Conservation (phyloP, 140 eudicot species). For the Bidens hawaiensis region DNA sequence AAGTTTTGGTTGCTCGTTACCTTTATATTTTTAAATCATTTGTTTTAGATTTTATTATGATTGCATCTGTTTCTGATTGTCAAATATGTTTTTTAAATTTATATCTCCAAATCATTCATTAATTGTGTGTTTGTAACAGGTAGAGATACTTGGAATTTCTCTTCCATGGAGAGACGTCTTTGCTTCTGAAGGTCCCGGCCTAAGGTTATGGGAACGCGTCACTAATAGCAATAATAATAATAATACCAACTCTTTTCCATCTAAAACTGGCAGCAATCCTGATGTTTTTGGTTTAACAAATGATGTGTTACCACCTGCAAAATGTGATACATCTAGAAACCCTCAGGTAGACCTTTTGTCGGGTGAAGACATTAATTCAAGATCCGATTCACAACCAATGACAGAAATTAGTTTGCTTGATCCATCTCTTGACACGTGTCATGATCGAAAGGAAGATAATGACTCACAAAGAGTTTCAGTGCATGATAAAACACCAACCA, state of each 20-base stretch:
- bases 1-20: conserved; percentile 1
- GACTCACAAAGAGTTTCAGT: conserved; percentile 28
- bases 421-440: conserved; percentile 24
- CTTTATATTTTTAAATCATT: background rate
- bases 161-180: conserved; percentile 81
- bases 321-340: conserved; percentile 37
- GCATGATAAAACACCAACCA: conserved; percentile 34
- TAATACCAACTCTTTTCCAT: conserved; percentile 30
- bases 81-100: background rate
- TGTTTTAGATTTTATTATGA: background rate
- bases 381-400: conserved; percentile 45
- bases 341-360: conserved; percentile 65
- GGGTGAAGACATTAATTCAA: conserved; percentile 44
- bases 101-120: background rate
- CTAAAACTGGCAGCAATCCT: conserved; percentile 34
- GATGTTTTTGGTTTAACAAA: conserved; percentile 30
- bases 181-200: conserved; percentile 48
- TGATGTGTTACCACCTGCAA: conserved; percentile 19
- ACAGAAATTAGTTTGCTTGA: conserved; percentile 32
- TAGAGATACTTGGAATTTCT: conserved; percentile 81
- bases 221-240: conserved; percentile 16
- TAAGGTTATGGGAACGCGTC: conserved; percentile 30
- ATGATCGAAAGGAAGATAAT: conserved; percentile 22
- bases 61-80: background rate
- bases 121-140: conserved; percentile 34